Conservation (phyloP, 306 rosid genomes). For the Dalbergia cultrata region DNA sequence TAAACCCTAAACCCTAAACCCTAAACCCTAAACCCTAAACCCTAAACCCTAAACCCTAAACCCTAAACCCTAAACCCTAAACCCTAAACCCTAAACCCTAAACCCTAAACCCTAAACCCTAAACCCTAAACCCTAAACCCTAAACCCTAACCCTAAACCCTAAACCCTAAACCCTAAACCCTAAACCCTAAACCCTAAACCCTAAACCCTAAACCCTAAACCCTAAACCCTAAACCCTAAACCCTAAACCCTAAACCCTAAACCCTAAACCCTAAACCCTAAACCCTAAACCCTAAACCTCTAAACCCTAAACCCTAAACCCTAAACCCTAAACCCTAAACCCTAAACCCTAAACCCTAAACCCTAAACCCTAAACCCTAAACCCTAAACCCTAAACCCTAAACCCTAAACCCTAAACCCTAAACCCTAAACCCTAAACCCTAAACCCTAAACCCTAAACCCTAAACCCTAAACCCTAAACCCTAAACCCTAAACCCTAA, state of each 20-base stretch:
- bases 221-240: conserved; percentile 34
- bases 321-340: conserved; percentile 21
- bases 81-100: background rate
- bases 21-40: conserved; percentile 1
- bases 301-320: too few relatives aligned
- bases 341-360: conserved; percentile 24
- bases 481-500: conserved; percentile 28
- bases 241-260: conserved; percentile 17
- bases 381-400: conserved; percentile 28
- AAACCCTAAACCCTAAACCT: too few relatives aligned
- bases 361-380: conserved; percentile 32
- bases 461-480: conserved; percentile 6
- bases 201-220: conserved; percentile 31
- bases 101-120: conserved; percentile 18
- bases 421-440: too few relatives aligned
- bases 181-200: conserved; percentile 12
- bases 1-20: conserved; percentile 9
- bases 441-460: conserved; percentile 10
- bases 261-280: conserved; percentile 37
- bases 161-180: conserved; percentile 9
- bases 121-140: conserved; percentile 9
- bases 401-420: too few relatives aligned
- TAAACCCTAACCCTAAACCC: too few relatives aligned
- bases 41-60: conserved; percentile 9
- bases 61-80: conserved; percentile 7